Base-by-base conservation (phyloP, 2,329 filamentous ascomycete genomes). In the Stagonosporopsis vannaccii region DNA sequence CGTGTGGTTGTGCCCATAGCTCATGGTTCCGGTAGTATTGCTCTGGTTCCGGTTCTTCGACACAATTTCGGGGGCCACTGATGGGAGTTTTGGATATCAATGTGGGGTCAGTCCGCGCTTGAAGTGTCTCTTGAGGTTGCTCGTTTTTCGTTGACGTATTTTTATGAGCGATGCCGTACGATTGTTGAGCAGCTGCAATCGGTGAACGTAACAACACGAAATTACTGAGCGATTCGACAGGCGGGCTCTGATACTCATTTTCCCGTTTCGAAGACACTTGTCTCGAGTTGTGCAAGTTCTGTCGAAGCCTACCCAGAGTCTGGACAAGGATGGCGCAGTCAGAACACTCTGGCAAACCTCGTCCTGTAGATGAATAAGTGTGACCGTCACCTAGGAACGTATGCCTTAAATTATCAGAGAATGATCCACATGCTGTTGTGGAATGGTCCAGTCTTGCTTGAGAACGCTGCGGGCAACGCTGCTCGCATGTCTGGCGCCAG, bases 281-380 rank as follows among this genome's bases (percentile, higher is more conserved):
- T 13, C 32, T 40, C 0, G 60, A 57, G 4, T 26, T 11, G 3
- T 30, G 20, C 1, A 68, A 52, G 37, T 63, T 71, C 20, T 64
- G 53, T 28, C 68, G 64, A 15, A 72, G 46, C 20, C 69, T 62
- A 42, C 54, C 52, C 3, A 72, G 36, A 2, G 68, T 60, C 40
- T 71, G 63, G 25, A 62, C 59, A 3, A 72, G 61, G 15, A 72
- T 67, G 4, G 47, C 35, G 37, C 69, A 72, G n/a, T 69, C 62
- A 19, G 57, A 60, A 60, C 69, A 72, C 7, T 39, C 8, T 6
- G 59, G 40, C 13, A 51, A 51, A 20, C 32, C 20, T 37, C 22
- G 33, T 7, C 50, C 20, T 41, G 32, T 20, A 12, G 17, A 15
- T 22, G 37, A 4, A 4, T 13, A 15, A 20, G 12, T 37, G 11